These are phyloP conservation scores for Firmiana major DNA, from an alignment of 345 rosid species.

Conservation along the genomic window DNA sequence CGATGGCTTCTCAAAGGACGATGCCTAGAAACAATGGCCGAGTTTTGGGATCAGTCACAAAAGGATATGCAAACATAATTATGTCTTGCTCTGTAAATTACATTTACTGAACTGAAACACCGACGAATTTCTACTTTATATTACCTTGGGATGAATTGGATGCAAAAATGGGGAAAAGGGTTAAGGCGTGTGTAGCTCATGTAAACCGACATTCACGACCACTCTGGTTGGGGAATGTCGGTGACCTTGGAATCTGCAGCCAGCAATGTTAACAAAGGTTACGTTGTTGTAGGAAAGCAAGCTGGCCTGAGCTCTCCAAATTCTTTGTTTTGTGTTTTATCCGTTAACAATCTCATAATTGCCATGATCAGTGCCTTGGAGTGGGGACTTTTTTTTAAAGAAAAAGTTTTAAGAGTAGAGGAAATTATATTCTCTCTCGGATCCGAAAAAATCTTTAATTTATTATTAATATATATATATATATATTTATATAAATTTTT, in stretches of 20 bases:
- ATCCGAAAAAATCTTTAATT: too few species aligned
- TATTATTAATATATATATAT: too few species aligned
- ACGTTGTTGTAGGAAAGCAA: background rate
- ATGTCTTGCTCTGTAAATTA: too few species aligned
- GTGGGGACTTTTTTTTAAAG: too few species aligned
- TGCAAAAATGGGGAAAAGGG: background rate
- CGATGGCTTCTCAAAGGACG: background rate
- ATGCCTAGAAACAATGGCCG: background rate
- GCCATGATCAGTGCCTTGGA: background rate
- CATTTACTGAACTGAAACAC: background rate
- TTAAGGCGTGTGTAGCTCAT: background rate
- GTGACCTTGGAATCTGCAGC: background rate
- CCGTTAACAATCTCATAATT: background rate
- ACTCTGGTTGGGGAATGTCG: background rate
- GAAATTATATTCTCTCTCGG: too few species aligned
- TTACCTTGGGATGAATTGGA: background rate
- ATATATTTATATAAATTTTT: too few species aligned
- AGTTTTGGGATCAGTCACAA: background rate
- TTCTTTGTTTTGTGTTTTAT: background rate
- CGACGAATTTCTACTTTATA: background rate
- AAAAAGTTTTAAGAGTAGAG: too few species aligned
- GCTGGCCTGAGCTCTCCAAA: background rate
- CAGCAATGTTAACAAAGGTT: background rate
- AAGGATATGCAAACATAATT: too few species aligned
- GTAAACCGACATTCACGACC: slow-evolving; percentile 8